Evolutionary conservation across 202 grass and related monocot species (phyloP).

Genomic region (Cymbopogon flexuosus): DNA sequence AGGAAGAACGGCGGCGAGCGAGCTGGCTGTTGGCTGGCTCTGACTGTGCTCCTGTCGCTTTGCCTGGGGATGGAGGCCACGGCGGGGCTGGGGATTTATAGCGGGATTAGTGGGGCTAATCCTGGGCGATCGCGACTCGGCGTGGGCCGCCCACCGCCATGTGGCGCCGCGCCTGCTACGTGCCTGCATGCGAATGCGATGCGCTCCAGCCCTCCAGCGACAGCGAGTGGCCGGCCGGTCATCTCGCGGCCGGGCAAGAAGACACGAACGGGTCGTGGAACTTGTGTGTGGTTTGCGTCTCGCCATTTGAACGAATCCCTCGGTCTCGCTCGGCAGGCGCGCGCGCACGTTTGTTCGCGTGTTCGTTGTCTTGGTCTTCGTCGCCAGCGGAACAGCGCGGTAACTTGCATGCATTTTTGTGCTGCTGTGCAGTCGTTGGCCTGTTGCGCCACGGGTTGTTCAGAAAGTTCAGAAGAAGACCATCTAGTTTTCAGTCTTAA

Average conservation of each 20-base stretch:
- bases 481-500: too few species aligned
- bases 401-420: not conserved
- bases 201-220: not conserved
- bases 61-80: constrained; percentile 28
- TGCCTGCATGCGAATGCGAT: constrained; percentile 33
- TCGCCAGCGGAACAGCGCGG: not conserved
- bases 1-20: constrained; percentile 8
- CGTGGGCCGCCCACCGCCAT: not conserved
- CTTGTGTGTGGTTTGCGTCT: not conserved
- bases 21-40: not conserved
- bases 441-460: not conserved
- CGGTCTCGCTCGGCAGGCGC: not conserved
- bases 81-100: constrained; percentile 37
- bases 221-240: constrained; percentile 2
- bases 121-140: not conserved
- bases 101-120: constrained; percentile 15
- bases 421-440: too few species aligned
- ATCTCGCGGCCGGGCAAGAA: not conserved
- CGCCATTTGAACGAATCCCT: constrained; percentile 8
- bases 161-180: constrained; percentile 23
- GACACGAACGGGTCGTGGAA: constrained; percentile 8
- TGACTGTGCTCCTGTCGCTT: constrained; percentile 21
- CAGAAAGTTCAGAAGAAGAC: not conserved
- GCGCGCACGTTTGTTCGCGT: not conserved
- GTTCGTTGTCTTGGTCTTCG: not conserved